phyloP scores from a whole-genome alignment of 108 stramenopile species.

The Chaetoceros muelleri region DNA sequence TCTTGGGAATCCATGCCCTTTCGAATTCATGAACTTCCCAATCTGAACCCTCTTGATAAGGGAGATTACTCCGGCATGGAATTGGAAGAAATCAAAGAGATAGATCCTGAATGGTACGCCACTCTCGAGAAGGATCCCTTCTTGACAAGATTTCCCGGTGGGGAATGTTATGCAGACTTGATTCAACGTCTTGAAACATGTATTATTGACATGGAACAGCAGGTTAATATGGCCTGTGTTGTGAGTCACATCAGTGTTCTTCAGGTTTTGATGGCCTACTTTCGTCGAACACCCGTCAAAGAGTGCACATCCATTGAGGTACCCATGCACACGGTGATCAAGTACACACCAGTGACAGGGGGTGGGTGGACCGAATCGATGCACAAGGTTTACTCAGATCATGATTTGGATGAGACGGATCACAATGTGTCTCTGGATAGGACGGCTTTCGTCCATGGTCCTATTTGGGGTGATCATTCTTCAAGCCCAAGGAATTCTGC shows the following conservation, averaged over 20 bases:
- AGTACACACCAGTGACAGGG: conserved; percentile 76
- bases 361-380: conserved; percentile 66
- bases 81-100: conserved; percentile 56
- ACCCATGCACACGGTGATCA: conserved; percentile 78
- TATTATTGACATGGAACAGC: conserved; percentile 85
- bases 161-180: conserved; percentile 83
- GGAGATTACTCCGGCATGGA: conserved; percentile 82
- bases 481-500: neutral
- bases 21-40: conserved; percentile 52
- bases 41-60: conserved; percentile 86
- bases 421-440: neutral
- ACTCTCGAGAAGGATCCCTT: conserved; percentile 67
- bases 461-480: neutral
- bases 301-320: conserved; percentile 71
- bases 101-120: conserved; percentile 62
- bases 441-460: neutral
- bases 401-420: neutral
- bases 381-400: neutral
- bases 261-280: conserved; percentile 82
- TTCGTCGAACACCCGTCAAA: conserved; percentile 65
- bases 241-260: conserved; percentile 86
- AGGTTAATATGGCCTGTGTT: conserved; percentile 71
- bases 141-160: conserved; percentile 80
- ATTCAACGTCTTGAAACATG: conserved; percentile 62
- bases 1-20: conserved; percentile 39